Evolutionary conservation across 2,329 filamentous ascomycete species (phyloP).

Genomic region (Talaromyces sp.): DNA sequence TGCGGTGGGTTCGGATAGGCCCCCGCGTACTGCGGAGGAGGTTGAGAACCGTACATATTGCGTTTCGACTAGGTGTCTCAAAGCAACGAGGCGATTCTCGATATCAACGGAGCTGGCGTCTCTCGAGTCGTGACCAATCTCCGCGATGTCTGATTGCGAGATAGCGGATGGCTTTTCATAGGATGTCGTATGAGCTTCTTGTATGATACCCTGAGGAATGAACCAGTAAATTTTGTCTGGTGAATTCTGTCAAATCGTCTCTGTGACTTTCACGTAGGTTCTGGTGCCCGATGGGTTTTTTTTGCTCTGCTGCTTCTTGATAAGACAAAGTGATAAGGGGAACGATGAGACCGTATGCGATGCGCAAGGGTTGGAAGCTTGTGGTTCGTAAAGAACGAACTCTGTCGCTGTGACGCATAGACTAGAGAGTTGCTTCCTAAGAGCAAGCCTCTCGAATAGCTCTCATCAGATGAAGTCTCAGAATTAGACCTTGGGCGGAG

Average conservation of each 20-base stretch:
- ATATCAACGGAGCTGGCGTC: background rate
- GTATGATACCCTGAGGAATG: too few species aligned
- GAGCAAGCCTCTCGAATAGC: background rate
- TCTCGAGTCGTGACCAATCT: background rate
- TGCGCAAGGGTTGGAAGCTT: background rate
- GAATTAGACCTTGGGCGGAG: background rate
- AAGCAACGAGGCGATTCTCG: background rate
- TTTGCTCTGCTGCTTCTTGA: background rate
- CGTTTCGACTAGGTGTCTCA: background rate
- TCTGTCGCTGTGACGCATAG: background rate
- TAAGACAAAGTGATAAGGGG: background rate
- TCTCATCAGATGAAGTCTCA: conserved; percentile 1
- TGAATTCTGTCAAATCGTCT: background rate
- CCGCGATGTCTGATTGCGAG: background rate
- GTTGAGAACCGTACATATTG: conserved; percentile 36
- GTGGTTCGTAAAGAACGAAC: background rate
- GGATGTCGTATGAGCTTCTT: background rate
- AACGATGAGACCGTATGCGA: background rate
- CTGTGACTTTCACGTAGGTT: background rate
- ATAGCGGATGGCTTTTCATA: background rate
- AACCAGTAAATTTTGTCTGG: background rate
- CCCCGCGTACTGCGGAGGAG: conserved; percentile 25
- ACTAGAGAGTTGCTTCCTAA: background rate
- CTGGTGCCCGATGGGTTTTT: conserved; percentile 4
- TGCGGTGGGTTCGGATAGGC: conserved; percentile 28